Evolutionary conservation across 2,329 filamentous ascomycete species (phyloP).

Genomic region (Pezicula carpinea): DNA sequence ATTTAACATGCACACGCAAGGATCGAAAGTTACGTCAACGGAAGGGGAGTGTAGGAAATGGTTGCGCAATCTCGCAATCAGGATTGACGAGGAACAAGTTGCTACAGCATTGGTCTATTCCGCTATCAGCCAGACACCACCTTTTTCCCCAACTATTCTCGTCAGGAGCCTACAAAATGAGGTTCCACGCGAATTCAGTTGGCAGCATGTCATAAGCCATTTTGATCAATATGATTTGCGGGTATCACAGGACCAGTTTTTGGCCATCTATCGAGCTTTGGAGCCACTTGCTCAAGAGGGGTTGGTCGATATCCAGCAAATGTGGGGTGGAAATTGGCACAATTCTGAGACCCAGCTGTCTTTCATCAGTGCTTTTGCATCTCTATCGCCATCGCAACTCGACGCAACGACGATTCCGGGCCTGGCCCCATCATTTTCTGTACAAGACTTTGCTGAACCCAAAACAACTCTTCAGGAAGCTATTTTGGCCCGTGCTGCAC

Average conservation of each 20-base stretch:
- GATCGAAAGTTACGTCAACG: slow-evolving; percentile 69
- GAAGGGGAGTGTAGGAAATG: slow-evolving; percentile 59
- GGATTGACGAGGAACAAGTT: slow-evolving; percentile 76
- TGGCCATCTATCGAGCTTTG: slow-evolving; percentile 75
- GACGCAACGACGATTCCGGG: slow-evolving; percentile 83
- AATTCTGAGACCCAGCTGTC: slow-evolving; percentile 84
- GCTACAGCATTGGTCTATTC: slow-evolving; percentile 71
- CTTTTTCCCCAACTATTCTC: slow-evolving; percentile 47
- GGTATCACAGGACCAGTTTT: slow-evolving; percentile 74
- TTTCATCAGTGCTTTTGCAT: slow-evolving; percentile 86
- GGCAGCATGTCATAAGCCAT: slow-evolving; percentile 68
- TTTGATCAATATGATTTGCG: slow-evolving; percentile 79
- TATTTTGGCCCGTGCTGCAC: slow-evolving; percentile 54
- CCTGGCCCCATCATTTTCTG: slow-evolving; percentile 70
- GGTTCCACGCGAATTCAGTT: slow-evolving; percentile 58
- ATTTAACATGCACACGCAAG: slow-evolving; percentile 68
- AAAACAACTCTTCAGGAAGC: slow-evolving; percentile 43
- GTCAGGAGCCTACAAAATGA: slow-evolving; percentile 60
- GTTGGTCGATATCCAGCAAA: slow-evolving; percentile 74
- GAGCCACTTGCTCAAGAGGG: slow-evolving; percentile 64
- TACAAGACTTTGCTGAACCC: slow-evolving; percentile 57
- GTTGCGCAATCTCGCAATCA: slow-evolving; percentile 51
- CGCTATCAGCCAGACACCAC: slow-evolving; percentile 51
- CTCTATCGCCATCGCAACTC: slow-evolving; percentile 67
- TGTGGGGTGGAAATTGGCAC: slow-evolving; percentile 90